These are phyloP conservation scores for Endoconidiophora polonica DNA, from an alignment of 2,329 filamentous ascomycete genomes.

Conservation along the genomic window DNA sequence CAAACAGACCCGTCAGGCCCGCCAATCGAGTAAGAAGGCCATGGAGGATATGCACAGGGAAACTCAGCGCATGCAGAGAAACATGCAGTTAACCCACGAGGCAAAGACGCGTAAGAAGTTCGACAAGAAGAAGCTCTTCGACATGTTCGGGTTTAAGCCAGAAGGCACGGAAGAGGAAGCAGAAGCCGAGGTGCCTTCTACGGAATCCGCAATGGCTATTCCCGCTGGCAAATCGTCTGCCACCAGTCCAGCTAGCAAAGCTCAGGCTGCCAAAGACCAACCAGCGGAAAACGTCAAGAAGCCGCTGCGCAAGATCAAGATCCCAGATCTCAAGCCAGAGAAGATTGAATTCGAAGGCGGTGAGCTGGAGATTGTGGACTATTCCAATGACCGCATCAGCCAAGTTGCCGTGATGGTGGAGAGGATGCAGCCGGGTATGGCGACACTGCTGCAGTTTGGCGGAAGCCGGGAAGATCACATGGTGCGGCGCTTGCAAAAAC, in stretches of 20 bases:
- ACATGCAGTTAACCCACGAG: conserved; percentile 80
- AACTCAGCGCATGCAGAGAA: conserved; percentile 77
- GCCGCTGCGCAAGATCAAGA: conserved; percentile 16
- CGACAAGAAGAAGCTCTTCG: conserved; percentile 64
- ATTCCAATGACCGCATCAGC: conserved; percentile 16
- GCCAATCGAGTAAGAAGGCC: conserved; percentile 89
- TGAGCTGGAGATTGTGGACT: conserved; percentile 49
- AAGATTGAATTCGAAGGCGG: conserved; percentile 27
- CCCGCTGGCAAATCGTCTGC: conserved; percentile 8
- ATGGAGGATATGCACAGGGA: conserved; percentile 89
- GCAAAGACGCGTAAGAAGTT: conserved; percentile 86
- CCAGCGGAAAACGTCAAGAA: conserved; percentile 14
- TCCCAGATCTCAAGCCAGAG: conserved; percentile 17
- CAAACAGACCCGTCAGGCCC: conserved; percentile 49
- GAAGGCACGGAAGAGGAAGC: conserved; percentile 19
- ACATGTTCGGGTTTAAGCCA: conserved; percentile 60
- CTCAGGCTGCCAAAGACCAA: conserved; percentile 15
- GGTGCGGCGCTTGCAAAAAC: conserved; percentile 22
- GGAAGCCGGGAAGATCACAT: conserved; percentile 19
- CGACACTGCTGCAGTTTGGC: conserved; percentile 24
- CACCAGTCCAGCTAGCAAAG: too few relatives aligned
- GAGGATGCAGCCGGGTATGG: conserved; percentile 38
- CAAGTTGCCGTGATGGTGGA: conserved; percentile 16
- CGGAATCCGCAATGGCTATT: conserved; percentile 12
- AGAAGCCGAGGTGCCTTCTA: conserved; percentile 17